Percentiles rank a stretch among this genome's conserved stretches.
phyloP scores from a whole-genome alignment of 2,329 filamentous ascomycete species.

The Aureobasidium leucospermi region DNA sequence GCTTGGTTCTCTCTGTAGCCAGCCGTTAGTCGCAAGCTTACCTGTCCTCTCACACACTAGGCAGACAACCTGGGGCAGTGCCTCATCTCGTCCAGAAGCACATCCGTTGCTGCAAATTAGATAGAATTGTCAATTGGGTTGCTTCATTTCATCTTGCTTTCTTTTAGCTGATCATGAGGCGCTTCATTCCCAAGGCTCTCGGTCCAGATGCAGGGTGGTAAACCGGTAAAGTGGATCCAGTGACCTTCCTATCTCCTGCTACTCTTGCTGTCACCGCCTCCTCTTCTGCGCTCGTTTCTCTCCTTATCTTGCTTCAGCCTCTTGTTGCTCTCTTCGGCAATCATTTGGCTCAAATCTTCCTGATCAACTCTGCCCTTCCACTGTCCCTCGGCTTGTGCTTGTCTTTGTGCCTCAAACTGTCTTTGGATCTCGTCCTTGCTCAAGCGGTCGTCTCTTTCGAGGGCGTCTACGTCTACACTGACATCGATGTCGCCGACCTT shows the following conservation, averaged over 20 bases:
- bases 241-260: constrained; percentile 6
- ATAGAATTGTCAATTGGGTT: neutral
- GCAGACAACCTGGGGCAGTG: neutral
- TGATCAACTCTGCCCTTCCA: constrained; percentile 71
- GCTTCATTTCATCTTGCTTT: neutral
- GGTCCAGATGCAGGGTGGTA: neutral
- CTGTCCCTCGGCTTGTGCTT: constrained; percentile 50
- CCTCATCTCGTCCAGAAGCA: neutral
- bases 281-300: constrained; percentile 54
- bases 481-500: constrained; percentile 95
- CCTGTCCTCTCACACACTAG: neutral
- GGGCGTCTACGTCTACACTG: constrained; percentile 75
- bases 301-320: constrained; percentile 82
- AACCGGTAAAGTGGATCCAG: neutral
- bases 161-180: constrained; percentile 3
- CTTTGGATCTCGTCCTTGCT: constrained; percentile 76
- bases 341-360: constrained; percentile 92
- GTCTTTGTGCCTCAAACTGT: constrained; percentile 67
- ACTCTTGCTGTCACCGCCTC: constrained; percentile 24
- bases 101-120: neutral
- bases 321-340: constrained; percentile 87
- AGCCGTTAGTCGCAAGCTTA: neutral
- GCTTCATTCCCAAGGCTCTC: neutral
- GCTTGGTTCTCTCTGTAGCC: too few species aligned
- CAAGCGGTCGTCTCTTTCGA: constrained; percentile 68